Evolutionary conservation across 2,329 filamentous ascomycete species (phyloP).

Genomic region (Calonectria crousiana): DNA sequence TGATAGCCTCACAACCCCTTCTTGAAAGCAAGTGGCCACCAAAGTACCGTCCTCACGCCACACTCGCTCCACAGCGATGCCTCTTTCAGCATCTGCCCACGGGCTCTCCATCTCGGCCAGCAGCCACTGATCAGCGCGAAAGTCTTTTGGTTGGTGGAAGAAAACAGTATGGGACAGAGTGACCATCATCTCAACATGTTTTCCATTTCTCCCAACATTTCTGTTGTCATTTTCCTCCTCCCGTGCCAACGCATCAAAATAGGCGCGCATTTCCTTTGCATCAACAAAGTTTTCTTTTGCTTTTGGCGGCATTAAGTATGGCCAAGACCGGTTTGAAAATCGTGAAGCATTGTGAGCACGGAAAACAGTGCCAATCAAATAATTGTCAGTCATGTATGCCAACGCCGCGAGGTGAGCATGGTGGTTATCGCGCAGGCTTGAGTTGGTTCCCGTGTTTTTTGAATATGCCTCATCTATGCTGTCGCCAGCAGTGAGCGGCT

Average conservation of each 20-base stretch:
- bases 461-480: background rate
- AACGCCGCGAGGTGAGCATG: background rate
- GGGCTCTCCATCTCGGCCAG: background rate
- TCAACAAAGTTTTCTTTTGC: background rate
- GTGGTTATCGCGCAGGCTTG: background rate
- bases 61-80: background rate
- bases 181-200: background rate
- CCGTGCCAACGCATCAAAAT: background rate
- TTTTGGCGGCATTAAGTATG: background rate
- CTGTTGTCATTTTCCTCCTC: background rate
- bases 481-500: background rate
- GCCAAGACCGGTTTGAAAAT: background rate
- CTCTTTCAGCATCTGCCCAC: background rate
- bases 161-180: background rate
- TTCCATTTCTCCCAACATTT: background rate
- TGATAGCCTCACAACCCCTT: background rate
- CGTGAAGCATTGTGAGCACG: background rate
- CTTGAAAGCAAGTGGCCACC: background rate
- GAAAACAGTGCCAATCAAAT: background rate
- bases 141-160: background rate
- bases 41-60: background rate
- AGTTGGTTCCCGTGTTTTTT: background rate
- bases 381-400: background rate
- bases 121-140: background rate
- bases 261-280: background rate